These are phyloP conservation scores for Apium graveolens DNA, from an alignment of 129 eudicot genomes.

Conservation along the genomic window DNA sequence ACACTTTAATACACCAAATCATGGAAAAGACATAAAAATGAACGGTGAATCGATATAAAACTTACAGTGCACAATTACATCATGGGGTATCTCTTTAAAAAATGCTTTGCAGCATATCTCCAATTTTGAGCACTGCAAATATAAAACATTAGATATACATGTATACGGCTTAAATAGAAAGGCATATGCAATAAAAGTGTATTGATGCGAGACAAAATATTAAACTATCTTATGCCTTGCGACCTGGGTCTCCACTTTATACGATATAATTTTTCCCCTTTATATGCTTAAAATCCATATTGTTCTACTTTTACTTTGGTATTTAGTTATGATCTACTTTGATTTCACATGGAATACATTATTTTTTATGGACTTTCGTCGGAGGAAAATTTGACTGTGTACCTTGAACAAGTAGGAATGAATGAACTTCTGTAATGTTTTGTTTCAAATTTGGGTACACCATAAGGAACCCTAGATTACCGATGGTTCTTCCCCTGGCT, in stretches of 20 bases:
- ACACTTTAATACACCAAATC: neutral
- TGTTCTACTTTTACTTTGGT: neutral
- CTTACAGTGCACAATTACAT: conserved; percentile 84
- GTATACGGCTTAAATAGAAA: neutral
- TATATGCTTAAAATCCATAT: neutral
- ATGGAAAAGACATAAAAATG: neutral
- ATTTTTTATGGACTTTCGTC: neutral
- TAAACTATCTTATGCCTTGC: too few relatives aligned
- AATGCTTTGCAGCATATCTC: conserved; percentile 81
- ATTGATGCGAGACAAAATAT: neutral
- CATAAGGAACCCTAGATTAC: neutral
- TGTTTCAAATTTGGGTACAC: neutral
- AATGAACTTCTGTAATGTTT: neutral
- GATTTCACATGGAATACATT: too few relatives aligned
- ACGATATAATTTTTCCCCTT: neutral
- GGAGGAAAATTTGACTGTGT: neutral
- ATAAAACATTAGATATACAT: neutral
- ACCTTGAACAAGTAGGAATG: neutral
- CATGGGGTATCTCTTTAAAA: conserved; percentile 58
- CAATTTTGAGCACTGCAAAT: conserved; percentile 69
- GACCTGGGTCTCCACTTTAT: too few relatives aligned
- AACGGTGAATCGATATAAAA: neutral
- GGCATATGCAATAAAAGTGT: neutral
- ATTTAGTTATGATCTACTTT: neutral
- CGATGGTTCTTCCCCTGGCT: neutral